Evolutionary conservation across 2,329 filamentous ascomycete genomes (phyloP).

Genomic region (Trichoderma harzianum): DNA sequence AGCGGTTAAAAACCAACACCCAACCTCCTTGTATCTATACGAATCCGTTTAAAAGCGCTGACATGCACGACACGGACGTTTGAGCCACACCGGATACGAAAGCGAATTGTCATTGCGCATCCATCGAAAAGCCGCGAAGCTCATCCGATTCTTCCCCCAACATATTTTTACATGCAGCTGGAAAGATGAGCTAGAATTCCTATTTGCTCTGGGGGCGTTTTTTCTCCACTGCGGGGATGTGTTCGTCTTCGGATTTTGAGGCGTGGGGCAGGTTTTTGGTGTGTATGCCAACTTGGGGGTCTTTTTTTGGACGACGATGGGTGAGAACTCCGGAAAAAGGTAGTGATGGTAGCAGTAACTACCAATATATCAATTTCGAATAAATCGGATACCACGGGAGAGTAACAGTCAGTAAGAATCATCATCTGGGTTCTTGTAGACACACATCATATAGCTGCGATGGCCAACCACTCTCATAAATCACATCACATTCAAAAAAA

Average conservation of each 20-base stretch:
- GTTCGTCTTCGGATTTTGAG: not conserved
- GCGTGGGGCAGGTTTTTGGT: not conserved
- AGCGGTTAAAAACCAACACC: not conserved
- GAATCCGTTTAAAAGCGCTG: not conserved
- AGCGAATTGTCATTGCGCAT: not conserved
- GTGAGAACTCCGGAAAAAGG: not conserved
- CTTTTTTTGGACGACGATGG: not conserved
- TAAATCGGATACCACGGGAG: not conserved
- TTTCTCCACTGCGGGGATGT: conserved; percentile 8
- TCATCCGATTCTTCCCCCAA: not conserved
- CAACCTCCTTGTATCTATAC: not conserved
- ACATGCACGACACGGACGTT: not conserved
- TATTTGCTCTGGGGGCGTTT: not conserved
- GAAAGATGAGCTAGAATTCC: no score
- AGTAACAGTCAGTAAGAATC: not conserved
- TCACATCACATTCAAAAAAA: not conserved
- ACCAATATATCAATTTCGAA: not conserved
- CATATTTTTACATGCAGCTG: not conserved
- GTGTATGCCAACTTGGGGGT: not conserved
- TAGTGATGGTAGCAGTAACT: not conserved
- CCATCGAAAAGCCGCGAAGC: not conserved
- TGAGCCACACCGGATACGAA: not conserved
- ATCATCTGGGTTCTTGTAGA: not conserved
- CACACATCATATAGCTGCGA: not conserved
- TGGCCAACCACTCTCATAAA: not conserved